phyloP scores from a whole-genome alignment of 1,284 basidiomycete species.

The Ustilago loliicola region DNA sequence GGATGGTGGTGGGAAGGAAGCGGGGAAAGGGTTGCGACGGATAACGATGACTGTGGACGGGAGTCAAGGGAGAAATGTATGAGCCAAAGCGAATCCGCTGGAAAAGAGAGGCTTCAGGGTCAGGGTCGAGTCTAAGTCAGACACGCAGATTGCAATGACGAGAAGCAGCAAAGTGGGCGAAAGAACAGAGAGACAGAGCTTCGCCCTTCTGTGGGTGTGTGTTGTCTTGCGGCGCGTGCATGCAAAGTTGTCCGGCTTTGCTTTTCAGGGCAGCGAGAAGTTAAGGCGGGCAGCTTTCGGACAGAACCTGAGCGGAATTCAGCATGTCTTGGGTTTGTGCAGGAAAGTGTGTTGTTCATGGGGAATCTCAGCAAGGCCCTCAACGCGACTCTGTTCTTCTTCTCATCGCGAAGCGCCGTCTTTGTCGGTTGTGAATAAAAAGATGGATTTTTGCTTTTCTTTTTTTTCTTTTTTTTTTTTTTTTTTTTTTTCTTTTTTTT shows the following conservation, averaged over 20 bases:
- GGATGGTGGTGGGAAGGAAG: conserved; percentile 12
- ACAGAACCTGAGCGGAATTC: background rate
- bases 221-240: conserved; percentile 3
- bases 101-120: background rate
- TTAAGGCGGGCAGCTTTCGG: background rate
- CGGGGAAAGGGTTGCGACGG: conserved; percentile 43
- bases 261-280: background rate
- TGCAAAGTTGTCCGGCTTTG: background rate
- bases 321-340: background rate
- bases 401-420: background rate
- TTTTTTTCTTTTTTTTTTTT: background rate
- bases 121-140: background rate
- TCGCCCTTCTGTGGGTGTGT: background rate
- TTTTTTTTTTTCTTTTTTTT: background rate
- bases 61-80: conserved; percentile 8
- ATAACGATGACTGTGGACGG: conserved; percentile 44
- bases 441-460: background rate
- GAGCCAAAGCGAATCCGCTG: background rate
- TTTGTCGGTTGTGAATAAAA: background rate
- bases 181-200: background rate
- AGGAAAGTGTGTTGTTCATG: background rate
- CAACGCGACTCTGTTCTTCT: background rate
- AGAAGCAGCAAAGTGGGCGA: conserved; percentile 1
- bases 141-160: background rate
- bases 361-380: background rate